Conservation (phyloP, 83 land plant species). For the Thuja plicata region DNA sequence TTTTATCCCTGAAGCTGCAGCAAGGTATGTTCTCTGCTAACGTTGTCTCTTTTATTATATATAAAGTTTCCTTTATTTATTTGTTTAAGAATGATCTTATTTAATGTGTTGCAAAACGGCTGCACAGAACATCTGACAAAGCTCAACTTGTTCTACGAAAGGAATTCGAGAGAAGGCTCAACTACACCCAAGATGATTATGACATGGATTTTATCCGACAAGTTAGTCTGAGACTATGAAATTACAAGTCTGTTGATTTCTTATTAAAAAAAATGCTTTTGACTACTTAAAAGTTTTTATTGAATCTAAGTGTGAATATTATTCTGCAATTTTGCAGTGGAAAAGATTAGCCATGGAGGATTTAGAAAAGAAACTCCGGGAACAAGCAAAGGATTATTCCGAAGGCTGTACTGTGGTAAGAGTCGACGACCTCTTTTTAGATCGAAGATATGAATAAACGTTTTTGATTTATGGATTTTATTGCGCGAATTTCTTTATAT, state of each 20-base stretch:
- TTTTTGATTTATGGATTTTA: no score
- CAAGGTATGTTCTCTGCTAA: background rate
- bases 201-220: background rate
- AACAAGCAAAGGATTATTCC: background rate
- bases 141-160: slow-evolving; percentile 7
- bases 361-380: background rate
- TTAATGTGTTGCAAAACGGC: background rate
- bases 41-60: background rate
- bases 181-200: background rate
- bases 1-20: slow-evolving; percentile 5
- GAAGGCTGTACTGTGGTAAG: slow-evolving; percentile 1
- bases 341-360: background rate
- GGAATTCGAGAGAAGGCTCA: background rate
- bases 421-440: background rate
- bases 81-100: background rate
- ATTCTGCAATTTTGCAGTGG: background rate
- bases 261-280: background rate
- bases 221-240: background rate
- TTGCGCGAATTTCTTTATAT: no score
- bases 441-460: no score
- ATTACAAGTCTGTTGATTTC: background rate
- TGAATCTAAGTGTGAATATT: background rate
- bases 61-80: background rate
- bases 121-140: background rate
- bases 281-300: background rate